These are phyloP conservation scores for Chlamydomonas asymmetrica DNA, from an alignment of 139 green algal genomes.

Conservation along the genomic window DNA sequence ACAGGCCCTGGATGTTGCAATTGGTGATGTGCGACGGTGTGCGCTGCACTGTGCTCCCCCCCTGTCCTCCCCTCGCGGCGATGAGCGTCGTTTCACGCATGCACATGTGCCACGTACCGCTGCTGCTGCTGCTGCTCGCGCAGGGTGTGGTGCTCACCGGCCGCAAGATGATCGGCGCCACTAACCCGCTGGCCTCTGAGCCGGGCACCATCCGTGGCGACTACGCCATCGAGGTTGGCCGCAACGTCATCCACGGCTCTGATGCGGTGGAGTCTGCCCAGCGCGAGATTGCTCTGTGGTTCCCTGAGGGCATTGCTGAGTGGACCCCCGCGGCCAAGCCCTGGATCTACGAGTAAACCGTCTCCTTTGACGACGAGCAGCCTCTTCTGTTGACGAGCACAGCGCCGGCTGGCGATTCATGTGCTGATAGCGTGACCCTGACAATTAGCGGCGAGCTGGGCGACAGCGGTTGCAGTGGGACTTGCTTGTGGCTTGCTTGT, in stretches of 20 bases:
- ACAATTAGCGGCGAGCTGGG: too few relatives aligned
- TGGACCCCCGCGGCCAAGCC: conserved; percentile 57
- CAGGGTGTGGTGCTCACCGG: conserved; percentile 74
- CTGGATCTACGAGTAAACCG: conserved; percentile 70
- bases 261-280: conserved; percentile 93
- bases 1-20: not conserved
- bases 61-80: not conserved
- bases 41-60: not conserved
- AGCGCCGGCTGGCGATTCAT: too few relatives aligned
- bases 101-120: not conserved
- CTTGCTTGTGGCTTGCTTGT: too few relatives aligned
- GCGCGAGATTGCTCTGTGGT: conserved; percentile 97
- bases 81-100: too few relatives aligned
- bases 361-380: not conserved
- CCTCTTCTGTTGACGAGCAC: not conserved
- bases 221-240: conserved; percentile 81
- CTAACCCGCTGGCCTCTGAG: conserved; percentile 79
- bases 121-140: conserved; percentile 62
- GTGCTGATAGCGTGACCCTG: too few relatives aligned
- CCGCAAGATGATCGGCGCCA: conserved; percentile 87
- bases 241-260: conserved; percentile 94
- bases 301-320: conserved; percentile 71
- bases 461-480: too few relatives aligned
- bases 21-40: not conserved
- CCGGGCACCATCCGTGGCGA: conserved; percentile 91